A percentile compares a stretch with the other conserved stretches of the same genome.
Conservation (phyloP, 768 basidiomycete genomes). For the Dioszegia aurantiaca region DNA sequence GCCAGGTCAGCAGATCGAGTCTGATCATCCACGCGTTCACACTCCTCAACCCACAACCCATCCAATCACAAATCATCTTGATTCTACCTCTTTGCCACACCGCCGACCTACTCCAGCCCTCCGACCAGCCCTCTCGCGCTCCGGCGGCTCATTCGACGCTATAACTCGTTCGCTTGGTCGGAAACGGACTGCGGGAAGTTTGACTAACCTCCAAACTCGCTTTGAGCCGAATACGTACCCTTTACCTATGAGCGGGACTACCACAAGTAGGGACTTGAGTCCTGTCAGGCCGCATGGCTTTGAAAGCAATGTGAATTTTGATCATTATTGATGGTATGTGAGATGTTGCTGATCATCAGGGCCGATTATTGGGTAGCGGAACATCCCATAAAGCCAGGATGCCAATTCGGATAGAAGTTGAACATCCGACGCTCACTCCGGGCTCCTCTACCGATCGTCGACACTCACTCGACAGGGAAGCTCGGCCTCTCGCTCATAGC, state of each 20-base stretch:
- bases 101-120: constrained; percentile 19
- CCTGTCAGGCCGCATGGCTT: neutral
- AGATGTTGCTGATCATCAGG: neutral
- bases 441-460: neutral
- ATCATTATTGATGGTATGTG: neutral
- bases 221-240: constrained; percentile 38
- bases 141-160: constrained; percentile 16
- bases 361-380: constrained; percentile 6
- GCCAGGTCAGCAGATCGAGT: no score
- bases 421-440: neutral
- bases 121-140: constrained; percentile 23
- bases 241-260: constrained; percentile 24
- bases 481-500: neutral
- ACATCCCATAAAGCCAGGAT: constrained; percentile 1
- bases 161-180: constrained; percentile 14
- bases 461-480: neutral
- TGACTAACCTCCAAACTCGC: constrained; percentile 9
- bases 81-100: neutral
- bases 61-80: no score
- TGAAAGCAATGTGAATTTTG: no score
- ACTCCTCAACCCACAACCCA: no score
- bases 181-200: constrained; percentile 8
- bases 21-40: no score
- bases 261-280: neutral
- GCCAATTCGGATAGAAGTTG: neutral